Evolutionary conservation across 768 basidiomycete species (phyloP).

Genomic region (Collybia sordida): DNA sequence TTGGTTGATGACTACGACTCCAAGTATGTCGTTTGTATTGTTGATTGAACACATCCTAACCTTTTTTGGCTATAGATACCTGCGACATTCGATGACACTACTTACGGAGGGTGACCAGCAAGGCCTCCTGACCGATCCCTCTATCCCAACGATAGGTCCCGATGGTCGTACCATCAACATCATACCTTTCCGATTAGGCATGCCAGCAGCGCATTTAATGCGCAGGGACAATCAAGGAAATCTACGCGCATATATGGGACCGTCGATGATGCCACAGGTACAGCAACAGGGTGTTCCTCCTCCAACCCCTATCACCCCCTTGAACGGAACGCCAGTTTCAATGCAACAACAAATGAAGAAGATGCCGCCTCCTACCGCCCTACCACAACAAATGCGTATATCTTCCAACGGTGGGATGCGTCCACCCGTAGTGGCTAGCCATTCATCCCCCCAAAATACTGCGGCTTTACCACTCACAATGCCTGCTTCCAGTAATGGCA

Average conservation of each 20-base stretch:
- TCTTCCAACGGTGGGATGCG: slow-evolving; percentile 59
- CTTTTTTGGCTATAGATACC: slow-evolving; percentile 36
- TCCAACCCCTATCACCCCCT: slow-evolving; percentile 9
- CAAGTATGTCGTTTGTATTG: slow-evolving; percentile 31
- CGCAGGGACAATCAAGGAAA: slow-evolving; percentile 32
- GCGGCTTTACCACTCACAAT: slow-evolving; percentile 32
- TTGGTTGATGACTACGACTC: slow-evolving; percentile 73
- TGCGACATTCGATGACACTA: slow-evolving; percentile 55
- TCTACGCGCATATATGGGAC: slow-evolving; percentile 22
- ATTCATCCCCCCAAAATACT: slow-evolving; percentile 25
- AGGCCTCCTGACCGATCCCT: slow-evolving; percentile 50
- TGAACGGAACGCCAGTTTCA: slow-evolving; percentile 54
- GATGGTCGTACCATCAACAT: slow-evolving; percentile 54
- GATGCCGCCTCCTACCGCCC: slow-evolving; percentile 52
- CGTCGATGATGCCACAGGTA: slow-evolving; percentile 13
- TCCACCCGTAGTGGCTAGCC: slow-evolving; percentile 38
- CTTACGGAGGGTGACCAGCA: slow-evolving; percentile 55
- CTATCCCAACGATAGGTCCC: slow-evolving; percentile 36
- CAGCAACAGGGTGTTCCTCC: slow-evolving; percentile 7
- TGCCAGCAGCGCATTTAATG: slow-evolving; percentile 26
- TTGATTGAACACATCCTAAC: neutral
- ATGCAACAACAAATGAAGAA: slow-evolving; percentile 62
- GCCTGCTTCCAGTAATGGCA: slow-evolving; percentile 37
- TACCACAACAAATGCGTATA: slow-evolving; percentile 57
- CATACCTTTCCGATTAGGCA: slow-evolving; percentile 49